phyloP scores from a whole-genome alignment of 352 stramenopile species.

The Phytopythium delawarense region DNA sequence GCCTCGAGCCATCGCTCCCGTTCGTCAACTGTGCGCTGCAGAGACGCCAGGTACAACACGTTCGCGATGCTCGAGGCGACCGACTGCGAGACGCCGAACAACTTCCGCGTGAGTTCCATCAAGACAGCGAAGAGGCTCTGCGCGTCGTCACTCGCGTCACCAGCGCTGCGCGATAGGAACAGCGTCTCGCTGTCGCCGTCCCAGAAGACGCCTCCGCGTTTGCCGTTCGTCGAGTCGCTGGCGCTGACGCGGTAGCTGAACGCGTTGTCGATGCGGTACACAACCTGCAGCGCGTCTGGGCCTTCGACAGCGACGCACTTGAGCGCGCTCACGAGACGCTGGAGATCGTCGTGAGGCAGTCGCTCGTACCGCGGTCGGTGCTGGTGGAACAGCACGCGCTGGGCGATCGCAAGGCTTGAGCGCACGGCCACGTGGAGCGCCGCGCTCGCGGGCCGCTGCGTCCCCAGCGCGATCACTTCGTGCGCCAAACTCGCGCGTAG shows the following conservation, averaged over 20 bases:
- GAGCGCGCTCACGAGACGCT: constrained; percentile 21
- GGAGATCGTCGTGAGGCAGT: constrained; percentile 30
- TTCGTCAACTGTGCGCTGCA: constrained; percentile 30
- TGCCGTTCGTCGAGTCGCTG: neutral
- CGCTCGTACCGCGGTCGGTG: constrained; percentile 35
- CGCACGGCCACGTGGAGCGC: constrained; percentile 22
- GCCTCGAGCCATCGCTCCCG: constrained; percentile 58
- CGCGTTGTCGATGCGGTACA: constrained; percentile 40
- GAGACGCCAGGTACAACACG: constrained; percentile 63
- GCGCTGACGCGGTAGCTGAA: constrained; percentile 27
- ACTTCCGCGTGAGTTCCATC: constrained; percentile 52
- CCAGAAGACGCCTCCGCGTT: constrained; percentile 22
- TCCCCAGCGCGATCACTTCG: constrained; percentile 47
- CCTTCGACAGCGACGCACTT: constrained; percentile 39
- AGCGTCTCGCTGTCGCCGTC: constrained; percentile 28
- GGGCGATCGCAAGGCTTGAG: constrained; percentile 32
- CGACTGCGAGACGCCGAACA: constrained; percentile 26
- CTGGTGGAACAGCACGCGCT: constrained; percentile 53
- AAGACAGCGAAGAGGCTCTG: constrained; percentile 41
- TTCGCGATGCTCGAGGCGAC: constrained; percentile 58
- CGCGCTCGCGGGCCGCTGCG: constrained; percentile 19
- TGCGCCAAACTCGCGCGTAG: constrained; percentile 40
- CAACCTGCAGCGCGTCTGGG: constrained; percentile 37
- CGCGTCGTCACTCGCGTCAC: constrained; percentile 24
- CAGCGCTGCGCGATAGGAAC: constrained; percentile 29